phyloP scores from a whole-genome alignment of 768 basidiomycete genomes.

The Tulasnella sp. region DNA sequence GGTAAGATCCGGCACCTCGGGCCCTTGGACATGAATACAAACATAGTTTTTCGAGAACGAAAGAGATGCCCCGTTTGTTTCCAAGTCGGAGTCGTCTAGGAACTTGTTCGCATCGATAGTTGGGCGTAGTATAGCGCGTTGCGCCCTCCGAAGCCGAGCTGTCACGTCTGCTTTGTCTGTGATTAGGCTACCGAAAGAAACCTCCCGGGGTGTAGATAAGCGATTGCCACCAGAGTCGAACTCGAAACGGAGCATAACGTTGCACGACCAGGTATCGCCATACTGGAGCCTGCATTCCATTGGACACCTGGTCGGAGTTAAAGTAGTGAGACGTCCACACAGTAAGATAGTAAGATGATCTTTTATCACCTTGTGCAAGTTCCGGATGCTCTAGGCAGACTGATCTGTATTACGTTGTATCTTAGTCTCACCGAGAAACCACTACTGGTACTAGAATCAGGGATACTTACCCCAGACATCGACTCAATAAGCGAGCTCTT shows the following conservation, averaged over 20 bases:
- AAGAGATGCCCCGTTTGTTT: slow-evolving; percentile 5
- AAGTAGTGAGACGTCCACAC: background rate
- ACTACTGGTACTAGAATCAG: too few relatives aligned
- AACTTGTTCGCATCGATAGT: slow-evolving; percentile 11
- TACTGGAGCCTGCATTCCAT: slow-evolving; percentile 45
- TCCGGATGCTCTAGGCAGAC: slow-evolving; percentile 66
- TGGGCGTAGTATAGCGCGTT: slow-evolving; percentile 38
- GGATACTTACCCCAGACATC: slow-evolving; percentile 51
- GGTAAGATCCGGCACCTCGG: slow-evolving; percentile 44
- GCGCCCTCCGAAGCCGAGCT: slow-evolving; percentile 37
- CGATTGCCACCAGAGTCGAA: slow-evolving; percentile 38
- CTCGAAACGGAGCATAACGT: slow-evolving; percentile 44
- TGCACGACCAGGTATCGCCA: slow-evolving; percentile 43
- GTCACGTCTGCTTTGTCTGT: slow-evolving; percentile 35
- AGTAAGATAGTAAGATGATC: background rate
- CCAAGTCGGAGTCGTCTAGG: slow-evolving; percentile 27
- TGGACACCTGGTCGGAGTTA: slow-evolving; percentile 42
- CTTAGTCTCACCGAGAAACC: too few relatives aligned
- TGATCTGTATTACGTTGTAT: slow-evolving; percentile 48
- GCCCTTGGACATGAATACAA: slow-evolving; percentile 53
- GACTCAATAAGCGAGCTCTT: slow-evolving; percentile 79
- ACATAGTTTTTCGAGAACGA: slow-evolving; percentile 58
- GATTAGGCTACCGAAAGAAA: slow-evolving; percentile 32
- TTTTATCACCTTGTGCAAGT: slow-evolving; percentile 67
- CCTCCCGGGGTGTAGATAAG: slow-evolving; percentile 33